These are phyloP conservation scores for Bryoglossum gracile DNA, from an alignment of 495 filamentous ascomycete genomes.

Conservation along the genomic window DNA sequence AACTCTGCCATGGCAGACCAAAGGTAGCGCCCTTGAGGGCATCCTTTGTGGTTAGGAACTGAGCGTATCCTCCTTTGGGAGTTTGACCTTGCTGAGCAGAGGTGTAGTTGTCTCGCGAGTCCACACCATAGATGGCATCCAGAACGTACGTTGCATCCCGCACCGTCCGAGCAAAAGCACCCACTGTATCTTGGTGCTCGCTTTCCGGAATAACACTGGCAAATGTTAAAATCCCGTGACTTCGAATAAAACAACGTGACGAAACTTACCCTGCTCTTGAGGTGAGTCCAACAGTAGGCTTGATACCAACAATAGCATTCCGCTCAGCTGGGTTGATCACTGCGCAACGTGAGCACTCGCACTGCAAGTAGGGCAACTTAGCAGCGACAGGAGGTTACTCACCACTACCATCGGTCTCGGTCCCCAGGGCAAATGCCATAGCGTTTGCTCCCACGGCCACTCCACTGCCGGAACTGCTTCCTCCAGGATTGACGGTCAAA, in stretches of 20 bases:
- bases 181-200: slow-evolving; percentile 59
- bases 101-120: slow-evolving; percentile 53
- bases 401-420: slow-evolving; percentile 68
- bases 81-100: slow-evolving; percentile 45
- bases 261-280: slow-evolving; percentile 44
- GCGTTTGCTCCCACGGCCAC: slow-evolving; percentile 55
- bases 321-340: slow-evolving; percentile 65
- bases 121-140: slow-evolving; percentile 56
- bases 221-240: too few species aligned
- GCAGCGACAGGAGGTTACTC: too few species aligned
- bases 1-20: slow-evolving; percentile 62
- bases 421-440: slow-evolving; percentile 57
- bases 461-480: slow-evolving; percentile 56
- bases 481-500: slow-evolving; percentile 60
- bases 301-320: slow-evolving; percentile 59
- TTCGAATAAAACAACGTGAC: too few species aligned
- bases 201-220: slow-evolving; percentile 56
- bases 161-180: slow-evolving; percentile 57
- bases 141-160: slow-evolving; percentile 58
- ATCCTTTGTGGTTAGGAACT: slow-evolving; percentile 44
- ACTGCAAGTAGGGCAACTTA: too few species aligned
- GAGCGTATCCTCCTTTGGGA: slow-evolving; percentile 37
- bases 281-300: slow-evolving; percentile 59
- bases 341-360: too few species aligned
- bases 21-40: slow-evolving; percentile 56